Evolutionary conservation across 2,329 filamentous ascomycete species (phyloP), one percentile per base, ranked within the genome.

Genomic region (Alternaria arborescens): DNA sequence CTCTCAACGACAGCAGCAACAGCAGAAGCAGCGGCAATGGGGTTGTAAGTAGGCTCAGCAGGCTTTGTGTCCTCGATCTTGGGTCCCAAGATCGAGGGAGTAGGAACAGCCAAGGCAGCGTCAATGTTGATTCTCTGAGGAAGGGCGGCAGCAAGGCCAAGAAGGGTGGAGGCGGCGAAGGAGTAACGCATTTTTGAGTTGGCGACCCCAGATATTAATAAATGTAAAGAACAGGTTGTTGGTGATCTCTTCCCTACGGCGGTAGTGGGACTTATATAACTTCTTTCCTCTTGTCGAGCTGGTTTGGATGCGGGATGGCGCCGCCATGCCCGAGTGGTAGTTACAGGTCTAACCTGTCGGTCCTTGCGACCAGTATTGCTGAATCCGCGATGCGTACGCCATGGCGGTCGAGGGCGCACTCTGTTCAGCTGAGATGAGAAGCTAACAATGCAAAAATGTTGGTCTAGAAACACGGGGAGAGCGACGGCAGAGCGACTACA

Each of bases 51-150:
- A 1, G 42, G 12, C 18, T 47, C 36, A 16, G 58, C 30, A 30
- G 36, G 32, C 40, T 52, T 70, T 8, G 55, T 57, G 10, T 74
- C 55, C 16, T 73, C 72, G 20, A 30, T 30, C 1, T 30, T 11
- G 0, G 77, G 69, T 7, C 68, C 66, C 34, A 75, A 69, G 26
- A 69, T 65, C 1, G 71, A 47, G 8, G 68, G 66, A n/a, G 73
- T 73, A 34, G 75, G 65, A 4, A 78, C 75, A 10, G 73, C 70
- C 24, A 71, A 54, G 59, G 78, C 72, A 48, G 79, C 73, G 32
- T 76, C 75, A 24, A 79, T 72, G 57, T 82, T 74, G 44, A 82
- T 78, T 7, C 67, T 61, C 52, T 71, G 63, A 43, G 71, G 70
- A 50, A 68, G 62, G 41, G 70, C 68, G 32, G 64, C 64, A n/a